Evolutionary conservation across 148 eudicot species (phyloP), one percentile per base, ranked within the genome.

Genomic region (Camellia lanceoleosa): DNA sequence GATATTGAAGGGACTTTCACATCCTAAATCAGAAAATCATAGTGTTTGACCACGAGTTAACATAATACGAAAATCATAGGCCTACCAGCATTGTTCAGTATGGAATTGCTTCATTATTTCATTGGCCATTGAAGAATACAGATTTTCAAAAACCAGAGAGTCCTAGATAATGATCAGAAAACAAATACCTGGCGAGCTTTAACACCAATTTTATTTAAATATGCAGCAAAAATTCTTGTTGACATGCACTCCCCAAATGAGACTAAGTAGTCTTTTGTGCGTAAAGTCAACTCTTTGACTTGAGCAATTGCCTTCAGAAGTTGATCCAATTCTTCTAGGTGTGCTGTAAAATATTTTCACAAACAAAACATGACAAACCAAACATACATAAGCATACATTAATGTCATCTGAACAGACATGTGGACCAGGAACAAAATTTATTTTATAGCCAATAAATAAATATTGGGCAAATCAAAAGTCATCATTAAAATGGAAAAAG

Each of bases 201-300:
- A 73, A 84, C 89, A 66, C 98, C 98, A 80, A 89, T 85, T 73
- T 89, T 92, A 81, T 94, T 94, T 86, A 96, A 78, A 81, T 88
- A 96, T 14, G 97, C 97, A 8, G 99, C 91, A 85, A 96, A 92
- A 74, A 96, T 92, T 78, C 98, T 85, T 14, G 99, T 96, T 61
- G 99, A 96, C 97, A 96, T 89, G 88, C 98, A 96, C 85, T 96
- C 99, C 43, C 99, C 99, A 85, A 96, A 96, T n/a, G 99, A 96
- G 77, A 92, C 99, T 77, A 96, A 81, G 83, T 91, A 92, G 81
- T 93, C 99, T 82, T 73, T 94, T 78, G 98, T 91, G 19, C 99
- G 94, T 18, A 63, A 84, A 46, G 99, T 96, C 78, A 96, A 86
- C 87, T 96, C 99, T 84, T 94, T 96, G 93, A 94, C 92, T 93